Evolutionary conservation across 768 basidiomycete genomes (phyloP), one percentile per base, ranked within the genome.

Genomic region (Boletus coccyginus): DNA sequence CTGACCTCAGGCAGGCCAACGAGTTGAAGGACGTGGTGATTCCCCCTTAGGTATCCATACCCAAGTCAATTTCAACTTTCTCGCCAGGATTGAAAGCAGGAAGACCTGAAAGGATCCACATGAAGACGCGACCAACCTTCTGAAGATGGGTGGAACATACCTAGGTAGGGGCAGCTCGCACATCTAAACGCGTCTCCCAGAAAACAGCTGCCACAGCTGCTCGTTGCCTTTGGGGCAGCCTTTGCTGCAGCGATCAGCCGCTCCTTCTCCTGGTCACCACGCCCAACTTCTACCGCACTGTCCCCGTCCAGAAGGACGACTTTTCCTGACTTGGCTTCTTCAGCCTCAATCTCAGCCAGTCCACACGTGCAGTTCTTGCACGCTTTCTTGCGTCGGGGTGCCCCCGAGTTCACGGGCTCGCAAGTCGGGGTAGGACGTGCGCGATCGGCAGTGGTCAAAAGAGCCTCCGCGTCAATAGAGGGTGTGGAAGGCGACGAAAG

Each of bases 1-100:
- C 40, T 33, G 11, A 40, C 52, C 47, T 19, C 16, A 36, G 19
- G n/a, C 42, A 35, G 27, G 32, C 21, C 33, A 50, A 14, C 46
- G 19, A 35, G 24, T 32, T 12, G 36, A 53, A 32, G 33, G 27
- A 38, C 47, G 19, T 38, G 48, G 13, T 14, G 19, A 32, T 31
- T 45, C 31, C 40, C 29, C 52, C 48, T 76, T 73, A 96, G 58
- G 94, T 83, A 71, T 95, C 94, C 86, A 90, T 91, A 49, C 81
- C 83, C 58, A 94, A 81, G 67, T 89, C 83, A 57, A 95, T 91
- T 78, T 93, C 88, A 29, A 99, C 94, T 77, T 98, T 96, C 77
- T 98, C 94, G 53, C 97, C 97, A 3, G 97, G 96, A 72, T 96
- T 91, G 78, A 99, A 98, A 13, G 96, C 93, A 45, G 97, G 97